A percentile compares a stretch with the other conserved stretches of the same genome.
phyloP scores from a whole-genome alignment of 2,329 filamentous ascomycete genomes.

The Alternaria consortialis region DNA sequence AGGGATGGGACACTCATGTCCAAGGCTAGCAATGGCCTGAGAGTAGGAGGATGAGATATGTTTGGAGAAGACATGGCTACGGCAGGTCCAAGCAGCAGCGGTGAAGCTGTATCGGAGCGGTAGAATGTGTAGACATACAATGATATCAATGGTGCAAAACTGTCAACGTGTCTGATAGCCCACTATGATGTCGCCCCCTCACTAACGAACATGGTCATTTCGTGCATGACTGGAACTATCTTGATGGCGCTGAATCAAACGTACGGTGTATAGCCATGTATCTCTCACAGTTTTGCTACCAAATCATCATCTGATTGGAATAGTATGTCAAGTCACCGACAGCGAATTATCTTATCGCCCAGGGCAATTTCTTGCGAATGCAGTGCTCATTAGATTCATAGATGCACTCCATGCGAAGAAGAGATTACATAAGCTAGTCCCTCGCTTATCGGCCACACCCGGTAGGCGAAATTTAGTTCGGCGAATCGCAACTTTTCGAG shows the following conservation, averaged over 20 bases:
- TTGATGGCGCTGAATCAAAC: neutral
- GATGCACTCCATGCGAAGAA: neutral
- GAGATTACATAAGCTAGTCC: neutral
- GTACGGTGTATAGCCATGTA: conserved; percentile 6
- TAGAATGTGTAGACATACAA: conserved; percentile 29
- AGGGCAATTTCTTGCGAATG: too few species aligned
- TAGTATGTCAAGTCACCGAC: too few species aligned
- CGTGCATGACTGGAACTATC: neutral
- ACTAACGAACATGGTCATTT: neutral
- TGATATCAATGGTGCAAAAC: conserved; percentile 18
- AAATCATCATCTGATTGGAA: too few species aligned
- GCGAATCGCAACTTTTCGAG: conserved; percentile 27
- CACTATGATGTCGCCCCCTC: neutral
- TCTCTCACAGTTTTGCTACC: too few species aligned
- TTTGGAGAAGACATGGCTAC: conserved; percentile 19
- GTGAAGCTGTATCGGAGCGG: conserved; percentile 11
- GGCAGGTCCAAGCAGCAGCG: conserved; percentile 32
- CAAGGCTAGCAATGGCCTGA: conserved; percentile 20
- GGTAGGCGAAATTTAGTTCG: conserved; percentile 23
- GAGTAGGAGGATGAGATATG: conserved; percentile 17
- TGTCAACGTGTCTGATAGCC: neutral
- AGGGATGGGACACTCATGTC: conserved; percentile 16
- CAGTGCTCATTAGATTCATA: too few species aligned
- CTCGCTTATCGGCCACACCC: conserved; percentile 18
- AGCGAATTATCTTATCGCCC: too few species aligned